Conservation (phyloP, 2,329 filamentous ascomycete species). For the Xylariaceae sp. region DNA sequence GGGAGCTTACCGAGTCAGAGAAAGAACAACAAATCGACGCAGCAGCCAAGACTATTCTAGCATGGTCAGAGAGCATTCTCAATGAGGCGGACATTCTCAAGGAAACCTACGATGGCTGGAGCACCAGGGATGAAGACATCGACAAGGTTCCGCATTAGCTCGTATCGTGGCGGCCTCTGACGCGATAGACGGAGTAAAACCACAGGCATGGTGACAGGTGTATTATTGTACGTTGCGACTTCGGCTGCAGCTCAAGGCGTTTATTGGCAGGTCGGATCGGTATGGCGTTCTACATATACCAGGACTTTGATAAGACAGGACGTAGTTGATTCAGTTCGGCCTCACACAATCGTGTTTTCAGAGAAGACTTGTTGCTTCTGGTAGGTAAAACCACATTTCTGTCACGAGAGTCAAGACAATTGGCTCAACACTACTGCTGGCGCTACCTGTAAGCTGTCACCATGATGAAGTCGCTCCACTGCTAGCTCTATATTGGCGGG, state of each 20-base stretch:
- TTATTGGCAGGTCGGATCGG: constrained; percentile 3
- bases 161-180: not conserved
- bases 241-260: constrained; percentile 11
- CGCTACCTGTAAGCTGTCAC: no score
- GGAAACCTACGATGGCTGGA: constrained; percentile 30
- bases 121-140: constrained; percentile 29
- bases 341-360: not conserved
- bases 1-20: constrained; percentile 21
- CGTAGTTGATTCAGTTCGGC: not conserved
- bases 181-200: not conserved
- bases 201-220: not conserved
- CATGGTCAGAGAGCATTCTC: constrained; percentile 27
- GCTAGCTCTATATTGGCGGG: no score
- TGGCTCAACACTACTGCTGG: no score
- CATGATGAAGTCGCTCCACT: no score
- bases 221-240: not conserved
- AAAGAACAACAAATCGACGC: constrained; percentile 25
- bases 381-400: no score
- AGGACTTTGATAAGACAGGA: constrained; percentile 1
- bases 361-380: not conserved
- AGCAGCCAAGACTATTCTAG: constrained; percentile 27
- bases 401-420: no score
- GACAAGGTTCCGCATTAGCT: constrained; percentile 18
- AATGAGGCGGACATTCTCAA: constrained; percentile 26
- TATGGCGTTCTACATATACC: constrained; percentile 10